phyloP scores from a whole-genome alignment of 371 early-diverging fungal genomes.

The Globomyces sp. region DNA sequence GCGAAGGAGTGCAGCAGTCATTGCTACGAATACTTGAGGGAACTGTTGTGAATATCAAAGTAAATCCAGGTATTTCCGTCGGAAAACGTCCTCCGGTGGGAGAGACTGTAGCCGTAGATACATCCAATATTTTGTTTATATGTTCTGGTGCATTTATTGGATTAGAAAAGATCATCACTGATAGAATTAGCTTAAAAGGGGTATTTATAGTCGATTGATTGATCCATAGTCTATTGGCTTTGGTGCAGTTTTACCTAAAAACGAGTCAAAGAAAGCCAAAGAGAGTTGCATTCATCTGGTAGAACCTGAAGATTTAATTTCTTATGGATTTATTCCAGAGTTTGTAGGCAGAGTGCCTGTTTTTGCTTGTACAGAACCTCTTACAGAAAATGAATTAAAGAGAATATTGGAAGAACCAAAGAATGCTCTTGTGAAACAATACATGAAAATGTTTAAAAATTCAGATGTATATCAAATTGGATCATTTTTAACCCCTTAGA shows the following conservation, averaged over 20 bases:
- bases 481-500: conserved; percentile 4
- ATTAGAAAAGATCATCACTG: conserved; percentile 75
- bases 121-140: conserved; percentile 88
- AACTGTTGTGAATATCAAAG: conserved; percentile 65
- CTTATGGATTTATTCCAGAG: conserved; percentile 89
- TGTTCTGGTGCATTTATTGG: conserved; percentile 90
- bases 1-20: conserved; percentile 92
- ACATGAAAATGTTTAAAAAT: conserved; percentile 66
- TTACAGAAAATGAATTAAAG: conserved; percentile 69
- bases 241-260: conserved; percentile 16
- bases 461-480: conserved; percentile 52
- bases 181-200: conserved; percentile 55
- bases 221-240: neutral
- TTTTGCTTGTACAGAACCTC: conserved; percentile 73
- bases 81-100: conserved; percentile 58
- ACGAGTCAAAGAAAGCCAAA: no score
- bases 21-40: conserved; percentile 87
- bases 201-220: conserved; percentile 28
- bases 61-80: conserved; percentile 55
- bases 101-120: conserved; percentile 81
- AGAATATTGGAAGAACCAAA: conserved; percentile 81
- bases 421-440: conserved; percentile 82
- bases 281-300: conserved; percentile 50
- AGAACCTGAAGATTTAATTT: conserved; percentile 78
- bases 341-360: conserved; percentile 85